Base-by-base conservation (phyloP, 805 yeast species). In the Sugiyamaella chiloensis region DNA sequence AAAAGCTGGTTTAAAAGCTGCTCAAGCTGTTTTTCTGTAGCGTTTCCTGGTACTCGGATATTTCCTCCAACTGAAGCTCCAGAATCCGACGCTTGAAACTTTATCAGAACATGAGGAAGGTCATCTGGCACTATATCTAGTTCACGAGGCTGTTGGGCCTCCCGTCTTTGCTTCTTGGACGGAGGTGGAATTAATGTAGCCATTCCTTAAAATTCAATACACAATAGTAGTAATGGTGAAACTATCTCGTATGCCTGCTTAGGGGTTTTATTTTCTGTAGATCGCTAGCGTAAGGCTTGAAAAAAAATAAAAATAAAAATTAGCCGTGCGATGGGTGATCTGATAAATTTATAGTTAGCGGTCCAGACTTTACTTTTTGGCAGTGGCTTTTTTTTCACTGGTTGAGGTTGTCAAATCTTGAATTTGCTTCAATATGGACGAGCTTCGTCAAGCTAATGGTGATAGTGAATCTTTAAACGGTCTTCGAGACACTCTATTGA, bases 121-220 rank as follows among this genome's bases (percentile, higher is more conserved):
- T 87, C 91, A 1, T 64, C 71, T 1, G 97, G 96, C 14, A 85
- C 69, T 8, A 85, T 65, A 44, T 79, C 83, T 23, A 85, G 83
- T 44, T 85, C 91, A 47, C 83, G 80, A 6, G 87, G 86, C 63
- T 79, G 74, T 63, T 89, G 97, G 3, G 95, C 95, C 53, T 76
- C 86, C 62, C 81, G 80, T 66, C 77, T 86, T 63, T 87, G 96
- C 62, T 81, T 87, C 66, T 93, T 91, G 1, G 96, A 84, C 17
- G 87, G 95, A 34, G 97, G 98, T 21, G 99, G 99, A 40, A 93
- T 66, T 37, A 87, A 73, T 0, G 98, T 93, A 44, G 98, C 93
- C 98, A 91, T 90, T 40, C 23, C 39, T 50, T 96, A 87, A 98
- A 91, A 93, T 31, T n/a, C 42, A 35, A 42, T 40, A 36, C 9